Evolutionary conservation across 192 early-diverging fungal species (phyloP), one percentile per base, ranked within the genome.

Genomic region (Coemansia asiatica): DNA sequence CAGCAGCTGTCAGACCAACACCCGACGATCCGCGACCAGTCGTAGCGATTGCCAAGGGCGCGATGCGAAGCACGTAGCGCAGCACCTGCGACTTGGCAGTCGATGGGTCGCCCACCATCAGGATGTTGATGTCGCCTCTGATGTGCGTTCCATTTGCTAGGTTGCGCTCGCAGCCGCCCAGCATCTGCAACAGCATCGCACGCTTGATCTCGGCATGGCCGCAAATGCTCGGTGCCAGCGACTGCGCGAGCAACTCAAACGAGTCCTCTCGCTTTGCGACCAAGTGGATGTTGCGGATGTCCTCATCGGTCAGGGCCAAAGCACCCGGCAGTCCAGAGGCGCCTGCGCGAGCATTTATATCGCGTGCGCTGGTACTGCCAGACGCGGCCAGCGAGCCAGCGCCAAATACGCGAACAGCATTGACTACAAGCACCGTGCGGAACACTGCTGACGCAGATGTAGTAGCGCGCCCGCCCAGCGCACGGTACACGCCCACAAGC

Each of bases 71-170:
- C 22, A 99, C 92, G 75, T 91, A 97, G n/a, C 94, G 84, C 65
- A 99, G 86, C 63, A 99, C 87, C 80, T 99, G 97, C n/a, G 94
- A 96, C 85, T 99, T 99, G 12, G 95, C 95, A 4, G 93, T 95
- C n/a, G 93, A 95, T 28, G 97, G 97, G 84, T 99, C 97, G 59
- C 97, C 97, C 18, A 99, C 95, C 88, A 99, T 91, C 60, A 96
- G 81, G 72, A 99, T 93, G 72, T 99, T 99, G 69, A 99, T 94
- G 80, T 99, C 97, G 64, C 95, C 92, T 29, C 95, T 85, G 63
- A 99, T 91, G 72, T 98, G 95, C 50, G 94, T 98, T 27, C 97
- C 97, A 61, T 95, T 95, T 18, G 80, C 87, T 75, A 97, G 67
- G 71, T 97, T 96, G 86, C 95, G 95, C 78, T 97, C 94, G 65